These are phyloP conservation scores for Alternaria dauci DNA, from an alignment of 2,329 filamentous ascomycete species.

Conservation along the genomic window DNA sequence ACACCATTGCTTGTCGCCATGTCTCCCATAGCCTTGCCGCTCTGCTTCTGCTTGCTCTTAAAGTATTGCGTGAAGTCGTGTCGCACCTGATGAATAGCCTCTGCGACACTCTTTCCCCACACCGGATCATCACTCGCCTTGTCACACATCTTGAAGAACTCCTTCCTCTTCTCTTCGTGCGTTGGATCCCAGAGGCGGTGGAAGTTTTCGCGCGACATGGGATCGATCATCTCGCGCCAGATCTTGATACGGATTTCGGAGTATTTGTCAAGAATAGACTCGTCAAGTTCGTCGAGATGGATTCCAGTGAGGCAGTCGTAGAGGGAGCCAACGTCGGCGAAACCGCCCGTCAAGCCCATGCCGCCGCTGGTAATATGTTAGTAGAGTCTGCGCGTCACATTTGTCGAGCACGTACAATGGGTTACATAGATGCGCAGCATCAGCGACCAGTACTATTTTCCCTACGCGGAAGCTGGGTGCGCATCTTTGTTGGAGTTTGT, in stretches of 20 bases:
- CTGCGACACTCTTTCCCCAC: constrained; percentile 37
- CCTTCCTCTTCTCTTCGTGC: constrained; percentile 36
- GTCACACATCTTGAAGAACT: constrained; percentile 47
- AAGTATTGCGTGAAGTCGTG: constrained; percentile 50
- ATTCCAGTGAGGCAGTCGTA: constrained; percentile 64
- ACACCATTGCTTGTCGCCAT: constrained; percentile 7
- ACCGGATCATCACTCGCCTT: constrained; percentile 41
- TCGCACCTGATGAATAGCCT: constrained; percentile 38
- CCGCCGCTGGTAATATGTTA: constrained; percentile 57
- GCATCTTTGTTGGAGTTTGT: constrained; percentile 69
- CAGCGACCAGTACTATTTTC: constrained; percentile 65
- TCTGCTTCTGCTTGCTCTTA: constrained; percentile 35
- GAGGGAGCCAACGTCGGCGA: constrained; percentile 69
- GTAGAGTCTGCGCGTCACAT: background rate
- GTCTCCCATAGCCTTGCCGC: constrained; percentile 10
- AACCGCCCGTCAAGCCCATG: constrained; percentile 69
- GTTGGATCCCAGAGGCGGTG: constrained; percentile 46
- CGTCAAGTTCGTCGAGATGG: constrained; percentile 45
- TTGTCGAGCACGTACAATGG: constrained; percentile 50
- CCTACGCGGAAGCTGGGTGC: constrained; percentile 66
- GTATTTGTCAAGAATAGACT: constrained; percentile 48
- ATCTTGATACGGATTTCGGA: constrained; percentile 45
- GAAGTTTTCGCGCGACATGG: constrained; percentile 53
- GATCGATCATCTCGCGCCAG: constrained; percentile 48
- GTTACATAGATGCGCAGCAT: constrained; percentile 68